Evolutionary conservation across 2,329 filamentous ascomycete genomes (phyloP), one percentile per base, ranked within the genome.

Genomic region (Fonsecaea erecta): DNA sequence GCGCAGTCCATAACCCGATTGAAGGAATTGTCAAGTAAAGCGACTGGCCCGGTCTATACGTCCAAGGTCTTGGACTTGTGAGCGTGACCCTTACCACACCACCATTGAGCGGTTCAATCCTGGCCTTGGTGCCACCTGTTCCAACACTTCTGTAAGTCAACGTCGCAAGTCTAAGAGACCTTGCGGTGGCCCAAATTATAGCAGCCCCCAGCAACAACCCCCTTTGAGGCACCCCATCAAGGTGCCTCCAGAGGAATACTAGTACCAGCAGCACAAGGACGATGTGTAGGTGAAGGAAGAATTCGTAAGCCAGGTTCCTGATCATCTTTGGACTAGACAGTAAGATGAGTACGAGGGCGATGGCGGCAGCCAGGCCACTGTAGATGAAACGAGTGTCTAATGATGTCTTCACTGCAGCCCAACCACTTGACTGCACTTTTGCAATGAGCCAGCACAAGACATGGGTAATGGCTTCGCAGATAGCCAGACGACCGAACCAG

Each of bases 281-380:
- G 71, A 96, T 93, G 79, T 98, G 95, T 32, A 90, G 79, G 75
- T 91, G 92, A 72, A 98, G 85, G 80, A 99, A 99, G 0, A 92
- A 96, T 80, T 99, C 95, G 80, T 99, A 99, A 76, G 97, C 97
- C 43, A 93, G 93, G 77, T 97, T 94, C 67, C 95, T 89, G 58
- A 99, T 75, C 0, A 93, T 90, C 1, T 92, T 94, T 60, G 90
- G 81, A 9, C 92, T 89, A 30, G 89, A 81, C 58, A 96, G 73
- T 60, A 90, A 74, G 52, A 98, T 82, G 52, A 90, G 75, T 46
- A 86, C 72, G 74, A 97, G 85, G 40, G 85, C 83, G 55, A 85
- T 75, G n/a, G 73, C 72, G 62, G 75, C 74, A 69, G 83, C 75
- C 60, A 83, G 71, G n/a, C 82, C 82, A 59, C 73, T 75, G 21